Base-by-base conservation (phyloP, 148 eudicot species). In the Camellia sinensis region DNA sequence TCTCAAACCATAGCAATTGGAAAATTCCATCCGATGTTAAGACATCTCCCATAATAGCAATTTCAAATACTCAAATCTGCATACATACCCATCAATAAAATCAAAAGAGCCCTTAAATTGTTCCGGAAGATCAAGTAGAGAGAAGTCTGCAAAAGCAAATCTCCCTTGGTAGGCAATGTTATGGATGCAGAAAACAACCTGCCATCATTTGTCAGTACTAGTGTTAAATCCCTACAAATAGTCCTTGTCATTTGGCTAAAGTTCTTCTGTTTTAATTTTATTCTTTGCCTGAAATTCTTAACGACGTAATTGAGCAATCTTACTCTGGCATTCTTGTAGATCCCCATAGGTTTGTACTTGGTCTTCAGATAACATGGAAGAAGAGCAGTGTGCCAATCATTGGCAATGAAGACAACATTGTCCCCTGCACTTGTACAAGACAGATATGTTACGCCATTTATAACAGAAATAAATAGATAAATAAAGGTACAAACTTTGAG, bases 151-250 rank as follows among this genome's bases (percentile, higher is more conserved):
- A 80, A 90, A 89, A 6, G 90, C 83, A 77, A 89, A 93, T 85
- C 99, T 89, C 66, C 99, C 99, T 84, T 96, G 99, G 83, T 93
- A 96, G 72, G 99, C 94, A 62, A 96, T 93, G 91, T 96, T 93
- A 93, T 96, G 99, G 78, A 96, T 94, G 86, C 99, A 96, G 81
- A 89, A 93, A 70, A 82, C 99, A 85, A 96, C 99, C 99, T 96
- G 87, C 46, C 46, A 54, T 73, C 40, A 57, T 37, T 11, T 15
- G 67, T 41, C 48, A 45, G 63, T 73, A 48, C 7, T 12, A 54
- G 10, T 21, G 13, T 22, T 54, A 53, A 21, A 52, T 21, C 45
- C 76, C 45, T 73, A 80, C 59, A 72, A 56, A 43, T 29, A 21
- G 41, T 21, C 7, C 60, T 72, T 21, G 64, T 37, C 46, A 56